Conservation (phyloP, 495 filamentous ascomycete genomes). For the Penicillium paxilli region DNA sequence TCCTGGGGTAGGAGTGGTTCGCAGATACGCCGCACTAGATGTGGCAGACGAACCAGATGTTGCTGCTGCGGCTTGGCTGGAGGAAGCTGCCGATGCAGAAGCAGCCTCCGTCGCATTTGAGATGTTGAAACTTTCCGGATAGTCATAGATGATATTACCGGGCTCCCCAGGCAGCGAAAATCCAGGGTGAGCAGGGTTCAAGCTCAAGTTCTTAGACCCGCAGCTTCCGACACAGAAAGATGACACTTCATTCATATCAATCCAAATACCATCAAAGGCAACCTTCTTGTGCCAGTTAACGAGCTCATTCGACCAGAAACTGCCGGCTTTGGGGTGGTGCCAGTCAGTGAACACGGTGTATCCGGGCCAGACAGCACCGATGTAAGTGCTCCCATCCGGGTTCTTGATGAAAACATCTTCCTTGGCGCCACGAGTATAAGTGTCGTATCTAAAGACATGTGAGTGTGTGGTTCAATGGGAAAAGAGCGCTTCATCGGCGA, state of each 20-base stretch:
- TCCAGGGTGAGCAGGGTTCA: constrained; percentile 70
- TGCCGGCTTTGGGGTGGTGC: constrained; percentile 53
- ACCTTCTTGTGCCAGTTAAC: constrained; percentile 59
- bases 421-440: constrained; percentile 66
- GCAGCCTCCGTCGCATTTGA: constrained; percentile 71
- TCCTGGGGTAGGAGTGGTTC: constrained; percentile 66
- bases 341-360: constrained; percentile 69
- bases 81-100: constrained; percentile 53
- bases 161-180: constrained; percentile 67
- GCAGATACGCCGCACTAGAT: constrained; percentile 51
- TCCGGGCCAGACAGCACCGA: constrained; percentile 65
- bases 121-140: constrained; percentile 70
- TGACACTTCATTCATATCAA: constrained; percentile 66
- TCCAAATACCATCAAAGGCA: constrained; percentile 60
- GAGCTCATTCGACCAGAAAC: constrained; percentile 76
- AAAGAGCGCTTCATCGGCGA: not conserved
- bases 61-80: constrained; percentile 50
- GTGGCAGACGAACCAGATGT: constrained; percentile 36
- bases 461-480: not conserved
- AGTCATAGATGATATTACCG: constrained; percentile 58
- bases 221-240: constrained; percentile 84
- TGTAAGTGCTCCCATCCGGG: constrained; percentile 60
- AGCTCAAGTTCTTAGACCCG: constrained; percentile 63
- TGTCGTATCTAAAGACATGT: constrained; percentile 49
- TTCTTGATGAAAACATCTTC: constrained; percentile 64